Evolutionary conservation across 2,329 filamentous ascomycete species (phyloP).

Genomic region (Aspergillus phoenicis): DNA sequence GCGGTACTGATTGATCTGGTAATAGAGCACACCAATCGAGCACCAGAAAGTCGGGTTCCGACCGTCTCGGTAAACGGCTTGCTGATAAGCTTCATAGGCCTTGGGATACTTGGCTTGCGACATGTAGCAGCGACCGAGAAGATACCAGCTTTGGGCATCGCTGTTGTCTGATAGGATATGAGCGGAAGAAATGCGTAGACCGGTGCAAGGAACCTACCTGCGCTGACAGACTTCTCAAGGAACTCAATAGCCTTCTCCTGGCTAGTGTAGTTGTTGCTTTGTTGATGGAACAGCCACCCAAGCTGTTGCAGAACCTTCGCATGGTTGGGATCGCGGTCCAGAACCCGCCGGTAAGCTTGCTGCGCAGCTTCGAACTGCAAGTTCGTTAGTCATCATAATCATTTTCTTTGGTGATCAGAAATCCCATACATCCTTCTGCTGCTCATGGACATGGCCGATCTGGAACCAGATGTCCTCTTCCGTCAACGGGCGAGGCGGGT

Average conservation of each 20-base stretch:
- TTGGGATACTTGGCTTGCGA: slow-evolving; percentile 98
- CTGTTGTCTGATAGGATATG: slow-evolving; percentile 68
- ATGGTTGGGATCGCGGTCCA: slow-evolving; percentile 92
- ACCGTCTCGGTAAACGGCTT: slow-evolving; percentile 96
- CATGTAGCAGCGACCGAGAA: slow-evolving; percentile 98
- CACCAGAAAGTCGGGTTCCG: slow-evolving; percentile 99
- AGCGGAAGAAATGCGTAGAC: neutral
- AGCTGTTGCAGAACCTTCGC: slow-evolving; percentile 98
- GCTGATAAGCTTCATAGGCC: slow-evolving; percentile 97
- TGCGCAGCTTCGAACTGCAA: slow-evolving; percentile 90
- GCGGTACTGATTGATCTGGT: slow-evolving; percentile 99
- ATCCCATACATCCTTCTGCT: slow-evolving; percentile 91
- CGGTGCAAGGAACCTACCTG: slow-evolving; percentile 63
- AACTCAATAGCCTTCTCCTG: slow-evolving; percentile 98
- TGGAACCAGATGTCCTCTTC: slow-evolving; percentile 99
- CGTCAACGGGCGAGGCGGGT: slow-evolving; percentile 86
- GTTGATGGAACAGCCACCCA: slow-evolving; percentile 96
- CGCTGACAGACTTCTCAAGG: slow-evolving; percentile 91
- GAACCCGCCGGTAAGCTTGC: slow-evolving; percentile 84
- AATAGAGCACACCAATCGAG: slow-evolving; percentile 97
- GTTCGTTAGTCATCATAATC: slow-evolving; percentile 33
- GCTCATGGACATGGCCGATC: slow-evolving; percentile 97
- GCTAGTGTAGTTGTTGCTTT: slow-evolving; percentile 85
- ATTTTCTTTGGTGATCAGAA: neutral
- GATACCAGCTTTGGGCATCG: slow-evolving; percentile 98